Base-by-base conservation (phyloP, 2,329 filamentous ascomycete genomes). In the Phoma sp. region DNA sequence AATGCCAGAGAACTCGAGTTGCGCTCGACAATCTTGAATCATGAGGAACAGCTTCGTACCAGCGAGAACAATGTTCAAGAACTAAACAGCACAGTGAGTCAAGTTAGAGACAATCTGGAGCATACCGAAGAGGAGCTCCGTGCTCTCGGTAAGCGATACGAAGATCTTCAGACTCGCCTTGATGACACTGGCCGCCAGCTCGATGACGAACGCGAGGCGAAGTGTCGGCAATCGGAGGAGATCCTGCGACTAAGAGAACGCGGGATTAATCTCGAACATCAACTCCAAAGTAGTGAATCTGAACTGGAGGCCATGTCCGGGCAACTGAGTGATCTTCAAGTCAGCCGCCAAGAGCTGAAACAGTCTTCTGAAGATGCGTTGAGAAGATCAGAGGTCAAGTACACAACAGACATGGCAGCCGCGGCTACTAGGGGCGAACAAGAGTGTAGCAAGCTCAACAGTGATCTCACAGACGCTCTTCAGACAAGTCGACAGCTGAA, bases 1-100 rank as follows among this genome's bases (percentile, higher is more conserved):
- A 56, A 62, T n/a, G 40, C 42, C 7, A 68, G 68, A 52, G 78
- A 84, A 37, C 57, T 83, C 3, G 61, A 65, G 26, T 38, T 71
- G 12, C 68, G 51, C 25, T 69, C 70, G 4, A 62, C 52, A 1
- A 58, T 66, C 14, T 29, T 62, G 15, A 53, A 46, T 11, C 55
- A 50, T 6, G 64, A 68, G 46, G 64, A 67, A 20, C 56, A 40
- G 7, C 50, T 65, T 4, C 47, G 47, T 18, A 28, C 26, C 25
- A 56, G 48, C 7, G 36, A 59, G 23, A 29, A 42, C 6, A 26
- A 65, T 5, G 7, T 55, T 1, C 50, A 53, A n/a, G 53, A 61
- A 17, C 42, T 65, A 20, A 48, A 42, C 3, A 14, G 15, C 29
- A 60, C 52, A 10, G 40, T 63, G 15, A 26, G 1, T 4, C 32